Conservation (phyloP, 257 asterid genomes). For the Echium plantagineum region DNA sequence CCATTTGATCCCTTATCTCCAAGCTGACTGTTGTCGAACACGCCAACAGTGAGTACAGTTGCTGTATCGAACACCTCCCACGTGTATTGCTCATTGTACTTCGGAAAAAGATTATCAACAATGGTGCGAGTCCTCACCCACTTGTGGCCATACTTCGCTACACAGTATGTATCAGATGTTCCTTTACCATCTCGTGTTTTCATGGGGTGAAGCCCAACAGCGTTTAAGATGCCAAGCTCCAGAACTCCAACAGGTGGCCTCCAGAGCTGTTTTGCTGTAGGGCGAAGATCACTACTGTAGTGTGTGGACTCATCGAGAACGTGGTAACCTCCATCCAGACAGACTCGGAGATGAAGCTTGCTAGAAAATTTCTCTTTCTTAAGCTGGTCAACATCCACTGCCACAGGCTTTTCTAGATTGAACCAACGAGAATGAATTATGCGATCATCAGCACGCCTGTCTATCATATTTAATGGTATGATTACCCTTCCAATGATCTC, state of each 20-base stretch:
- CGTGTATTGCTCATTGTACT: constrained; percentile 19
- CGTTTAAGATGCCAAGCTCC: constrained; percentile 15
- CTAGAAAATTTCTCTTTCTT: constrained; percentile 11
- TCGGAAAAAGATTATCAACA: constrained; percentile 12
- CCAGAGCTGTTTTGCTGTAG: constrained; percentile 21
- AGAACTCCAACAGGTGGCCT: constrained; percentile 11
- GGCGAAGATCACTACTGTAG: constrained; percentile 20
- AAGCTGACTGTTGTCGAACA: constrained; percentile 17
- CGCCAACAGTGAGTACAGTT: constrained; percentile 18
- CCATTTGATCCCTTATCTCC: constrained; percentile 1
- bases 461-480: constrained; percentile 8
- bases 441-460: constrained; percentile 13
- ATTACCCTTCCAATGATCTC: constrained; percentile 13
- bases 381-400: constrained; percentile 6
- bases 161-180: constrained; percentile 17
- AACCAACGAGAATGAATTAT: constrained; percentile 12
- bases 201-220: constrained; percentile 12
- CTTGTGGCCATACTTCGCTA: constrained; percentile 18
- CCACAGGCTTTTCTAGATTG: constrained; percentile 11
- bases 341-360: constrained; percentile 12
- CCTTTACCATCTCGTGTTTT: constrained; percentile 16
- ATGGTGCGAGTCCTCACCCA: constrained; percentile 17
- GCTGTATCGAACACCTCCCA: constrained; percentile 22
- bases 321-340: constrained; percentile 18
- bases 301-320: constrained; percentile 20